These are phyloP conservation scores for Boletus fagicola DNA, from an alignment of 768 basidiomycete species.

Conservation along the genomic window DNA sequence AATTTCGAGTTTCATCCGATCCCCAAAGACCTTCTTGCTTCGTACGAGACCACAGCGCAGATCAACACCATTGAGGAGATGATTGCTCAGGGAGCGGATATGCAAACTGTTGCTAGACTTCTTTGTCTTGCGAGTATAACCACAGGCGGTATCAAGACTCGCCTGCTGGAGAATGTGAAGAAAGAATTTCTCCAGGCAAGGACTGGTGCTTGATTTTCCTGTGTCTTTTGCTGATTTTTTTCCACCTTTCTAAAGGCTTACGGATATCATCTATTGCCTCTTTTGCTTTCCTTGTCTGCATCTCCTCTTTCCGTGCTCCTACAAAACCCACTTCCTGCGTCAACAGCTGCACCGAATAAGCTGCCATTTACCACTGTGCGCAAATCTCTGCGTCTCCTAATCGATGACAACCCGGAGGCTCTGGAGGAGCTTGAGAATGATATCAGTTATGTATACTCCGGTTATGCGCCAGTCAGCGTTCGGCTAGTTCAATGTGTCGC, in stretches of 20 bases:
- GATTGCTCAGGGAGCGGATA: slow-evolving; percentile 81
- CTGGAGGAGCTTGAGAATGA: slow-evolving; percentile 87
- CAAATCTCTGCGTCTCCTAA: slow-evolving; percentile 86
- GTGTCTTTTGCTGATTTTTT: slow-evolving; percentile 20
- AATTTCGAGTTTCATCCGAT: background rate
- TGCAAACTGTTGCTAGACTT: slow-evolving; percentile 74
- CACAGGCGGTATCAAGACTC: slow-evolving; percentile 81
- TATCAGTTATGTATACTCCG: slow-evolving; percentile 94
- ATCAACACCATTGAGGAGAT: slow-evolving; percentile 87
- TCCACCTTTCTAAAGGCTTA: slow-evolving; percentile 50
- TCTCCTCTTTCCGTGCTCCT: slow-evolving; percentile 67
- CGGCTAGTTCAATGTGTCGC: slow-evolving; percentile 91
- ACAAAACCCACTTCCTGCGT: slow-evolving; percentile 63
- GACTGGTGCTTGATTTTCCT: background rate
- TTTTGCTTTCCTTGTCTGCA: slow-evolving; percentile 61
- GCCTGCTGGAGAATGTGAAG: slow-evolving; percentile 83
- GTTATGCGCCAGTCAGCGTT: slow-evolving; percentile 91
- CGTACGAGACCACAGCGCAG: slow-evolving; percentile 80
- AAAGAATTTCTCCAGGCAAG: slow-evolving; percentile 83
- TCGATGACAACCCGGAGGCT: slow-evolving; percentile 79
- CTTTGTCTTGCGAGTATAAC: slow-evolving; percentile 86
- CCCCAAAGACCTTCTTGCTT: slow-evolving; percentile 82
- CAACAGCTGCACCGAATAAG: slow-evolving; percentile 48
- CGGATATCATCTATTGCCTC: slow-evolving; percentile 69
- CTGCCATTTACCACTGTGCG: slow-evolving; percentile 72